Conservation (phyloP, 768 basidiomycete genomes). For the Suillus tomentosus region DNA sequence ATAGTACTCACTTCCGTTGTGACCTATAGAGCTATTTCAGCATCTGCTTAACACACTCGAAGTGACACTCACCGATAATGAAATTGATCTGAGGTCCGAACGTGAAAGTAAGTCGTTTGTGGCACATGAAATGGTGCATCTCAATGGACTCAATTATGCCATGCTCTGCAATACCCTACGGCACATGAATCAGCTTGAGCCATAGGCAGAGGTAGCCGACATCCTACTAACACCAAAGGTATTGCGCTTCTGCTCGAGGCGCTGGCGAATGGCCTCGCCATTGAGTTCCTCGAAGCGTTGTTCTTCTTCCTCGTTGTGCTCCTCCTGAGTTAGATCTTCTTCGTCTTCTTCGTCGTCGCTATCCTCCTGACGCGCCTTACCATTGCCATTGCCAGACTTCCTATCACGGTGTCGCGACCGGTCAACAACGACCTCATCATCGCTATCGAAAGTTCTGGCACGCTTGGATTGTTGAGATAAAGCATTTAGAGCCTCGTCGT, state of each 20-base stretch:
- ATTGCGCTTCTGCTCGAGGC: slow-evolving; percentile 46
- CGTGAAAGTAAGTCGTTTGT: slow-evolving; percentile 76
- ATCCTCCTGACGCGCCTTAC: slow-evolving; percentile 29
- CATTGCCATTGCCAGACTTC: slow-evolving; percentile 36
- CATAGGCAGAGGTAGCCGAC: slow-evolving; percentile 35
- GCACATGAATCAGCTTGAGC: slow-evolving; percentile 2
- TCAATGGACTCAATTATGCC: slow-evolving; percentile 88
- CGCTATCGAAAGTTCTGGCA: slow-evolving; percentile 43
- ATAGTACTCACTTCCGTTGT: slow-evolving; percentile 81
- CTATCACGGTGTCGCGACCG: slow-evolving; percentile 26
- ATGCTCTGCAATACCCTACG: slow-evolving; percentile 76
- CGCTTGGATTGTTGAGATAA: slow-evolving; percentile 45
- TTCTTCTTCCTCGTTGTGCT: slow-evolving; percentile 55
- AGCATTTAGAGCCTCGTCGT: slow-evolving; percentile 36
- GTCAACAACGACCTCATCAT: slow-evolving; percentile 31
- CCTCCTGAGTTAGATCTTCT: slow-evolving; percentile 38
- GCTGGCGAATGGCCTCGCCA: slow-evolving; percentile 55
- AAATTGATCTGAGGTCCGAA: slow-evolving; percentile 97
- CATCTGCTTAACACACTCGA: background rate
- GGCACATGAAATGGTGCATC: slow-evolving; percentile 96
- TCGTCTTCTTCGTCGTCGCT: slow-evolving; percentile 35
- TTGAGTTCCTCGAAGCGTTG: slow-evolving; percentile 65
- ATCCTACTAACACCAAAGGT: slow-evolving; percentile 47
- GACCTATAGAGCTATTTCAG: slow-evolving; percentile 48
- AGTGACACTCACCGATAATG: slow-evolving; percentile 70